These are phyloP conservation scores for Capronia coronata DNA, from an alignment of 2,329 filamentous ascomycete genomes.

Conservation along the genomic window DNA sequence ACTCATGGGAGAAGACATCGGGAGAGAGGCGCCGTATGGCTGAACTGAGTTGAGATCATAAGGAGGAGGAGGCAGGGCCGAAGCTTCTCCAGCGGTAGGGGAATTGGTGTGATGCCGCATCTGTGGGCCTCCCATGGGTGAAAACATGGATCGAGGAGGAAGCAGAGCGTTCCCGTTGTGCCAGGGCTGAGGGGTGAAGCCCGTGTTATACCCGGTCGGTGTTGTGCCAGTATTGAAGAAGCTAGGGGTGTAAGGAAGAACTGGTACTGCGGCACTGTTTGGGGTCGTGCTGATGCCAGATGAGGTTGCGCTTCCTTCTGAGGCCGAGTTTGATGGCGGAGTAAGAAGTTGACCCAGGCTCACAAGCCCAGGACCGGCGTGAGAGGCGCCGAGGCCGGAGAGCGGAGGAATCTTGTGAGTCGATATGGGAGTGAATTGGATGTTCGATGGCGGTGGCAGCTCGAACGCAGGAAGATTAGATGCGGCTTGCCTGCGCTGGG, in stretches of 20 bases:
- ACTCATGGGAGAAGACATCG: constrained; percentile 26
- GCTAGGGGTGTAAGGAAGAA: constrained; percentile 53
- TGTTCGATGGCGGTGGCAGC: constrained; percentile 57
- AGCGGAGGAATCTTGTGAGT: constrained; percentile 46
- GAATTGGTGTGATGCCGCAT: constrained; percentile 51
- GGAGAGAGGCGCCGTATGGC: constrained; percentile 12
- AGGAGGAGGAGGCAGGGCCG: constrained; percentile 56
- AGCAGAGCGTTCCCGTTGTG: constrained; percentile 37
- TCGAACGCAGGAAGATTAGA: constrained; percentile 63
- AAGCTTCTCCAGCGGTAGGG: constrained; percentile 51
- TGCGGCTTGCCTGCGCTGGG: constrained; percentile 63
- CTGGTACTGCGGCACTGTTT: constrained; percentile 51
- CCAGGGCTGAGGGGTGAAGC: constrained; percentile 43
- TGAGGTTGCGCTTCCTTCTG: constrained; percentile 44
- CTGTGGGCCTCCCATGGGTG: constrained; percentile 50
- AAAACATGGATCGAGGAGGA: constrained; percentile 49
- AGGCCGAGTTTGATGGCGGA: constrained; percentile 53
- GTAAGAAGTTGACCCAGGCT: constrained; percentile 59
- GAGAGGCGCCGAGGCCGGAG: constrained; percentile 30
- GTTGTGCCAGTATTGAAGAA: constrained; percentile 58
- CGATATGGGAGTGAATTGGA: constrained; percentile 39
- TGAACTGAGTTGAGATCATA: constrained; percentile 55
- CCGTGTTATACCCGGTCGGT: constrained; percentile 48
- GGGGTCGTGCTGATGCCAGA: constrained; percentile 50
- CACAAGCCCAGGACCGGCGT: constrained; percentile 43